phyloP scores from a whole-genome alignment of 139 green algal species.

The Volvox reticuliferus region DNA sequence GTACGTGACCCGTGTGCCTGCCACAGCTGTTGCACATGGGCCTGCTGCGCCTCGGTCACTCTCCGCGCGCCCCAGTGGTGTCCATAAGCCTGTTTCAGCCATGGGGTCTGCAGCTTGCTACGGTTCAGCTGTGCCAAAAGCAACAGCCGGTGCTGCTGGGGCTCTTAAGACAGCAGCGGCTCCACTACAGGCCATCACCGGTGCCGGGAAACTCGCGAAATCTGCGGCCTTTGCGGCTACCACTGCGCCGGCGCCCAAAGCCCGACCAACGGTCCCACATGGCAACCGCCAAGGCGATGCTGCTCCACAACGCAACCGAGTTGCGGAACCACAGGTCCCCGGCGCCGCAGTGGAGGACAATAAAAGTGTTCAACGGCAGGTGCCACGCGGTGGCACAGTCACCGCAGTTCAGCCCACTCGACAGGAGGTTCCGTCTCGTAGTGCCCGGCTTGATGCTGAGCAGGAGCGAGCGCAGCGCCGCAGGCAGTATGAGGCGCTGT shows the following conservation, averaged over 20 bases:
- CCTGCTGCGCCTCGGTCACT: not conserved
- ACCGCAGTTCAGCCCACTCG: not conserved
- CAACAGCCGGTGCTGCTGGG: not conserved
- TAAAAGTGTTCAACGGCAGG: not conserved
- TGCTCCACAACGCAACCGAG: not conserved
- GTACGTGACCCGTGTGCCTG: not conserved
- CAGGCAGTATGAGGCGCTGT: slow-evolving; percentile 20
- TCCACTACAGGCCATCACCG: not conserved
- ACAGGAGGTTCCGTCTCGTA: not conserved
- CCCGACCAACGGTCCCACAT: not conserved
- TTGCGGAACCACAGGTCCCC: not conserved
- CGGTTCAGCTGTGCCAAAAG: not conserved
- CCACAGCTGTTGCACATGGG: not conserved
- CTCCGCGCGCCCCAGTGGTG: not conserved
- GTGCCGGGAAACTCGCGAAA: not conserved
- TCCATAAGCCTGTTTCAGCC: not conserved
- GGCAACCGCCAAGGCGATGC: not conserved
- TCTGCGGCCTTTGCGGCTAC: not conserved
- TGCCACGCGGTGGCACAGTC: not conserved
- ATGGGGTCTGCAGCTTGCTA: not conserved
- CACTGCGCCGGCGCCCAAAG: not conserved
- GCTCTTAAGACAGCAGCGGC: not conserved
- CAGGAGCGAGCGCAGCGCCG: slow-evolving; percentile 6
- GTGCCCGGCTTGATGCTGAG: not conserved
- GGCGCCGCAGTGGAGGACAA: not conserved